phyloP scores from a whole-genome alignment of 345 rosid species.

The Syzygium aqueum region DNA sequence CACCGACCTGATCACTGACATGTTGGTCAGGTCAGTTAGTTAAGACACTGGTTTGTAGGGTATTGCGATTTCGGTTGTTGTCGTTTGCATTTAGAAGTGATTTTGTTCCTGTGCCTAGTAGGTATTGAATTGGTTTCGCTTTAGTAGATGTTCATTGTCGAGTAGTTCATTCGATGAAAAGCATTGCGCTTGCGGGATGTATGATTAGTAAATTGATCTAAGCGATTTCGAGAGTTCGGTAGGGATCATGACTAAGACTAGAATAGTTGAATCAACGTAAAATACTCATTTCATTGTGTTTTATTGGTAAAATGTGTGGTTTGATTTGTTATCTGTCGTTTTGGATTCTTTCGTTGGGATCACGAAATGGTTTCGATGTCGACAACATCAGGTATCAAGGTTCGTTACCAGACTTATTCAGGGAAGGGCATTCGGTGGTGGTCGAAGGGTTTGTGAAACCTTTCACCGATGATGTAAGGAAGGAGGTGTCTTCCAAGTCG shows the following conservation, averaged over 20 bases:
- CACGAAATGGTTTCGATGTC: background rate
- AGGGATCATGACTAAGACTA: background rate
- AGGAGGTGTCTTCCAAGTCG: slow-evolving; percentile 32
- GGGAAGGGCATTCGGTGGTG: slow-evolving; percentile 94
- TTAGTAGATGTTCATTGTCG: background rate
- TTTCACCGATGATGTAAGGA: slow-evolving; percentile 44
- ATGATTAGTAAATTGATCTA: background rate
- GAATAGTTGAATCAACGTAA: background rate
- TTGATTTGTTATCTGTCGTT: background rate
- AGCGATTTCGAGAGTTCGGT: background rate
- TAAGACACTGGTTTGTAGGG: background rate
- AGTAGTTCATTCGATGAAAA: background rate
- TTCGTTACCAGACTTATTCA: slow-evolving; percentile 75
- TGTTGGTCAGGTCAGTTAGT: slow-evolving; percentile 47
- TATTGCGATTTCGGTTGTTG: background rate
- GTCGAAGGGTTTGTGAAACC: slow-evolving; percentile 93
- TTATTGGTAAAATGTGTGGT: background rate
- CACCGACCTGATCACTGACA: slow-evolving; percentile 81
- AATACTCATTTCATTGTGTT: background rate
- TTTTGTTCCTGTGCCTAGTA: background rate
- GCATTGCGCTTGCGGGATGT: background rate
- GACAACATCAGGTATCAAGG: slow-evolving; percentile 46
- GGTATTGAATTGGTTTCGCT: background rate
- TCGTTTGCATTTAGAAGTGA: background rate
- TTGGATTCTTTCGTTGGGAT: background rate